Base-by-base conservation (phyloP, 495 filamentous ascomycete genomes). In the Neurospora sp. region DNA sequence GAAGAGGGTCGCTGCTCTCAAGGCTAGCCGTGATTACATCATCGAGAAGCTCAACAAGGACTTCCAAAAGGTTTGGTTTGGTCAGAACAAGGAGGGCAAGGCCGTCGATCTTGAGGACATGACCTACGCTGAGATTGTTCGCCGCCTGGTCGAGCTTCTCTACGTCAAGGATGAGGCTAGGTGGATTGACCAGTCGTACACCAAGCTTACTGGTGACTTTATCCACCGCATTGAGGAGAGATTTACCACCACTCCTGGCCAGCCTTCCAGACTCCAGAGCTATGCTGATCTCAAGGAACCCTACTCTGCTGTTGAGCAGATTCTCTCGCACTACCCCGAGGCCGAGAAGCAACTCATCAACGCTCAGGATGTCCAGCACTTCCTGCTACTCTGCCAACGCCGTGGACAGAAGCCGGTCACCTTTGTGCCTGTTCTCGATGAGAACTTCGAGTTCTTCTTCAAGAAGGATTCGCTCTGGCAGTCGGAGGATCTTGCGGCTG, bases 391-490 rank as follows among this genome's bases (percentile, higher is more conserved):
- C n/a, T 98, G 94, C 85, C 90, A 94, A 80, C 90, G 94, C 7
- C 92, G 91, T 42, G 92, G 92, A 20, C 96, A 99, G 85, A 99
- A 99, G 85, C 96, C 96, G 1, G 92, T 96, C 18, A 95, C 95
- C 3, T 99, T 99, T 78, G 94, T 99, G 69, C 96, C 96, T 14
- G 86, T 90, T 4, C 86, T 99, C 39, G 96, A 99, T 80, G 95
- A 97, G 71, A 95, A 92, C 75, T 98, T 99, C 69, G 96, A 98
- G 80, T 96, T 94, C 81, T 99, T 91, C 85, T 98, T 99, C 90
- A 99, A 99, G 90, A 99, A 99, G 83, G 96, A 99, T 82, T 98
- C 95, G n/a, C 89, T 99, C 38, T 99, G 96, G 96, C 96, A 99
- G 82, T 97, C 94, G 0, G 96, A 99, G 82, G 94, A 98, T 79